A percentile compares a stretch with the other conserved stretches of the same genome.
These are phyloP conservation scores for Pancytospora epiphaga DNA, from an alignment of 371 early-diverging fungal species.

Conservation along the genomic window DNA sequence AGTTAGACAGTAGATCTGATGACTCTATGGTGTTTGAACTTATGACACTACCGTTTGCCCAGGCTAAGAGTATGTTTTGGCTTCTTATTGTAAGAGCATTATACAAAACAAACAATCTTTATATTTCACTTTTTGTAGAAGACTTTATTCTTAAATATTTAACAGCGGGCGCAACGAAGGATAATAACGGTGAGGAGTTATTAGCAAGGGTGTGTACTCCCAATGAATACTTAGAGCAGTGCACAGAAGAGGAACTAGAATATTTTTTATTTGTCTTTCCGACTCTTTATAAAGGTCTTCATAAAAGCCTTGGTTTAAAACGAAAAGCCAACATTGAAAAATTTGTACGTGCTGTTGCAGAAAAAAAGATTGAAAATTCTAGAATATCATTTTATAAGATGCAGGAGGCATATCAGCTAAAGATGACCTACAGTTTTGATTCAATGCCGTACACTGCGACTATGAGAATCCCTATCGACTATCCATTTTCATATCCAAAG, in stretches of 20 bases:
- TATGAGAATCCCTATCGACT: conserved; percentile 12
- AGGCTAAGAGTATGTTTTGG: background rate
- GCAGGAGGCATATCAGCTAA: conserved; percentile 3
- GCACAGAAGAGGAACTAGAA: background rate
- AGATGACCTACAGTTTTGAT: conserved; percentile 4
- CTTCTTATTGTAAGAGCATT: conserved; percentile 8
- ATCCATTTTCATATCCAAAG: conserved; percentile 22
- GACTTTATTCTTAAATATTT: background rate
- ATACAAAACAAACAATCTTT: conserved; percentile 13
- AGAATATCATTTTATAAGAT: background rate
- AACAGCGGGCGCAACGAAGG: background rate
- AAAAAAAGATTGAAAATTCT: background rate
- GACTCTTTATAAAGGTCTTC: background rate
- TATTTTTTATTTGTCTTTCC: conserved; percentile 12
- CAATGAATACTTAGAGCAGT: background rate
- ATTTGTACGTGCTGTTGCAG: background rate
- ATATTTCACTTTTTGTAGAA: conserved; percentile 23
- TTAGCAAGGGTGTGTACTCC: background rate
- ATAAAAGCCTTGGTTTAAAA: background rate
- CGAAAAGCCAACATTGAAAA: background rate
- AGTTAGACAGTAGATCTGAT: background rate
- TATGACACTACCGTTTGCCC: background rate
- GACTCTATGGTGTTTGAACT: conserved; percentile 14
- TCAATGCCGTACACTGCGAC: conserved; percentile 1
- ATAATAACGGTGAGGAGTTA: background rate